Percentiles rank a stretch among this genome's conserved stretches.
Conservation (phyloP, 2,329 filamentous ascomycete species). For the Metarhizium humberi region DNA sequence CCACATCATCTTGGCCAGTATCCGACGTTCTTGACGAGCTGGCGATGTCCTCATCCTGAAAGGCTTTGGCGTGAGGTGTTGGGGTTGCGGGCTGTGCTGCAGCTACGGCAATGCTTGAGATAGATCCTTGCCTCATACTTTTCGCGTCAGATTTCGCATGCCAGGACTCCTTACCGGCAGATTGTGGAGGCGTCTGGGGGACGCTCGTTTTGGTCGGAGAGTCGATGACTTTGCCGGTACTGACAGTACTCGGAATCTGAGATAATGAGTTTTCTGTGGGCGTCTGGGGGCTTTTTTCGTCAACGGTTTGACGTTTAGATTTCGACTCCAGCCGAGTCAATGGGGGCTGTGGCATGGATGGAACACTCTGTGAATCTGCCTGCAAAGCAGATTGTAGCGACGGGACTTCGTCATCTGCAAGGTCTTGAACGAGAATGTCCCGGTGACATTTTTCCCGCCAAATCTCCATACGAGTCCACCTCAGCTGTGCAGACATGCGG, state of each 20-base stretch:
- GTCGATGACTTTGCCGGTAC: conserved; percentile 12
- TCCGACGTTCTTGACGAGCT: conserved; percentile 11
- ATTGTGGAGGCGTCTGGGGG: conserved; percentile 21
- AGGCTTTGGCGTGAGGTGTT: conserved; percentile 10
- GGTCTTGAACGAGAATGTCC: conserved; percentile 75
- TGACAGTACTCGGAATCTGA: conserved; percentile 11
- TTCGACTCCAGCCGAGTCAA: conserved; percentile 18
- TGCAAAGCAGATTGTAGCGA: neutral
- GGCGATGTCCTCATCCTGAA: conserved; percentile 12
- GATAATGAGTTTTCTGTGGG: conserved; percentile 15
- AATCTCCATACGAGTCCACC: conserved; percentile 90
- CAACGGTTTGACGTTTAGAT: conserved; percentile 14
- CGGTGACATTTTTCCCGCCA: conserved; percentile 87
- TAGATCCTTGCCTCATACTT: conserved; percentile 19
- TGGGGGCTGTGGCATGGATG: conserved; percentile 14
- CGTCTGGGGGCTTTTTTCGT: conserved; percentile 17
- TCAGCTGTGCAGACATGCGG: conserved; percentile 76
- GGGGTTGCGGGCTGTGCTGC: conserved; percentile 15
- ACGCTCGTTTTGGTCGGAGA: conserved; percentile 19
- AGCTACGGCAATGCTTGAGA: conserved; percentile 21
- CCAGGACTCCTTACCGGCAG: conserved; percentile 13
- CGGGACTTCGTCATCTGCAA: conserved; percentile 60
- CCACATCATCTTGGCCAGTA: conserved; percentile 36
- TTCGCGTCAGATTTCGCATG: conserved; percentile 11
- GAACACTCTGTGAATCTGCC: conserved; percentile 10